Conservation (phyloP, 306 rosid genomes). For the Gynostemma pentaphyllum region DNA sequence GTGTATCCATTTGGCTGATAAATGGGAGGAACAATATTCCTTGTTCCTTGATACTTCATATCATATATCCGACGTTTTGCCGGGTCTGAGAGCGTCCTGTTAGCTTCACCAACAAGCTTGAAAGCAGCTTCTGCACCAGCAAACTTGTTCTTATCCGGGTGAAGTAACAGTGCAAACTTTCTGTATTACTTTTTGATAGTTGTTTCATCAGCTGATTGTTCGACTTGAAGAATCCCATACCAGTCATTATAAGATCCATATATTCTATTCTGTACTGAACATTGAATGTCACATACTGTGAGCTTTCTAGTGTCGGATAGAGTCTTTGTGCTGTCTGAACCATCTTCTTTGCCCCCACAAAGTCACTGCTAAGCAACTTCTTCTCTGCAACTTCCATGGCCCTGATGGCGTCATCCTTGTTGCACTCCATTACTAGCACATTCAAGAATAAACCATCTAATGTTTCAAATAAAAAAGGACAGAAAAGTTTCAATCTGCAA, state of each 20-base stretch:
- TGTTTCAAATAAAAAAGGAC: slow-evolving; percentile 8
- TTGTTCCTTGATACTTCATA: slow-evolving; percentile 19
- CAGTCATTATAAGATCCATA: slow-evolving; percentile 57
- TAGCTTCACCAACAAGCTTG: slow-evolving; percentile 77
- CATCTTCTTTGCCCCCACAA: slow-evolving; percentile 60
- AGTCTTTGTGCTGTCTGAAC: slow-evolving; percentile 52
- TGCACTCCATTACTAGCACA: slow-evolving; percentile 70
- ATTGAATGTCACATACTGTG: slow-evolving; percentile 71
- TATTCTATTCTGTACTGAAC: slow-evolving; percentile 53
- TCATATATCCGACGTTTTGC: slow-evolving; percentile 39
- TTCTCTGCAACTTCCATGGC: slow-evolving; percentile 64
- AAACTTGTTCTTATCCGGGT: slow-evolving; percentile 85
- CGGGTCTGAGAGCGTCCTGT: slow-evolving; percentile 54
- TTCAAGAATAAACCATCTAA: slow-evolving; percentile 15
- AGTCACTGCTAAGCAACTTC: slow-evolving; percentile 49
- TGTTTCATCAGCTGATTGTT: slow-evolving; percentile 34
- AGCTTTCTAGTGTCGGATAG: slow-evolving; percentile 57
- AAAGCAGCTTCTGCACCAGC: slow-evolving; percentile 95
- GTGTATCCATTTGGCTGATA: slow-evolving; percentile 22
- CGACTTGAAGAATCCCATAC: slow-evolving; percentile 68
- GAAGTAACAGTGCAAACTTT: slow-evolving; percentile 75
- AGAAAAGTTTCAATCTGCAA: slow-evolving; percentile 5
- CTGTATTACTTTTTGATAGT: slow-evolving; percentile 65
- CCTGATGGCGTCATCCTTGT: slow-evolving; percentile 75
- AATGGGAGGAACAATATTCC: slow-evolving; percentile 20